These are phyloP conservation scores for Cytospora schulzeri DNA, from an alignment of 2,329 filamentous ascomycete species.

Conservation along the genomic window DNA sequence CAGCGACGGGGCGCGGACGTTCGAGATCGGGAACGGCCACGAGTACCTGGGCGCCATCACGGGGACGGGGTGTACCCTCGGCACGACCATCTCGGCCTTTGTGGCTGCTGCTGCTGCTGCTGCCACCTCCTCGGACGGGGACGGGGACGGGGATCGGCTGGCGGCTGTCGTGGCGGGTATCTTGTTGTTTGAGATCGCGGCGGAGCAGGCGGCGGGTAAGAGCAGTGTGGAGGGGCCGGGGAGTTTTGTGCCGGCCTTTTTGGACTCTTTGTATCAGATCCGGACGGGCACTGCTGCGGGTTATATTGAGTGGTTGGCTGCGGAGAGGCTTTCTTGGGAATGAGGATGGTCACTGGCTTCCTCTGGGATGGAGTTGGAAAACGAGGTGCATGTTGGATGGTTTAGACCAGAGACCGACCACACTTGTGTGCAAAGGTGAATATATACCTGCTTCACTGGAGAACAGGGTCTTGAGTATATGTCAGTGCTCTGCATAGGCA, in stretches of 20 bases:
- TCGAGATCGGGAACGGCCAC: constrained; percentile 77
- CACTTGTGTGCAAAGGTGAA: background rate
- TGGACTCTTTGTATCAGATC: constrained; percentile 68
- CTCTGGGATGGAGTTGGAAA: background rate
- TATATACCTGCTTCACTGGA: background rate
- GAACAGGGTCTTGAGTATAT: background rate
- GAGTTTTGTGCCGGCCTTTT: constrained; percentile 80
- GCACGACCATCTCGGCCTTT: constrained; percentile 77
- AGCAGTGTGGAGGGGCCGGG: constrained; percentile 75
- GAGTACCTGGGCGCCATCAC: constrained; percentile 70
- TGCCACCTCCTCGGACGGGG: constrained; percentile 40
- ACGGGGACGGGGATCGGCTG: constrained; percentile 67
- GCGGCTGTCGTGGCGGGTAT: constrained; percentile 72
- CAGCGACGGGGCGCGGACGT: constrained; percentile 70
- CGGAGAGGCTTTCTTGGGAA: background rate
- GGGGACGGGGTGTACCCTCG: constrained; percentile 82
- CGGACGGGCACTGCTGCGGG: constrained; percentile 18
- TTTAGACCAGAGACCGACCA: background rate
- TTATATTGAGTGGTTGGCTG: constrained; percentile 9
- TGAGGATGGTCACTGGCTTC: background rate
- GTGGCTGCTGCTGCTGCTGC: constrained; percentile 53
- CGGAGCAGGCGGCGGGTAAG: constrained; percentile 68
- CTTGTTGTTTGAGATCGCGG: constrained; percentile 74
- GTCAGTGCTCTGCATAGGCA: background rate
- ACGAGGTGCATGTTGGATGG: background rate